Base-by-base conservation (phyloP, 1,284 basidiomycete species). In the Schizopora paradoxa region DNA sequence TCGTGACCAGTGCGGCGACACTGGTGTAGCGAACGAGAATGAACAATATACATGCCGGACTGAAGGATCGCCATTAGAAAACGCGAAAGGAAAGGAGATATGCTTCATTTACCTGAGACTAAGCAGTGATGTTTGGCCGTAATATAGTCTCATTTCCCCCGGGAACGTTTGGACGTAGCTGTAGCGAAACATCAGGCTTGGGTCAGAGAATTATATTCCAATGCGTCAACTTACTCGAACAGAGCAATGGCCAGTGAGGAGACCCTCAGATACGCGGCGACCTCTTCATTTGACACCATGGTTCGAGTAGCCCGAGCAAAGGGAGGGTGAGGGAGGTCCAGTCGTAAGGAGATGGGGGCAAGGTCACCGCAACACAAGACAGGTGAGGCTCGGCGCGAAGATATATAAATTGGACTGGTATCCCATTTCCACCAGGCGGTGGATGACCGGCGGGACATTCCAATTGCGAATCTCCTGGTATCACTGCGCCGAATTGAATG, bases 1-100 rank as follows among this genome's bases (percentile, higher is more conserved):
- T 51, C 34, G 57, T 19, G 22, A 52, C 43, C 26, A 55, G 43
- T 11, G 53, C 44, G 21, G 51, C 8, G 25, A 56, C 41, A 42
- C 58, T 59, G 11, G 26, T 40, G 23, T 40, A 40, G 19, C 37
- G 37, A 11, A 40, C 23, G n/a, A 40, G 37, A 11, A 40, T 21
- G 37, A 40, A 40, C 16, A 40, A 23, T 22, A 40, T 21, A 23
- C 37, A 40, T 18, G 21, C 37, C 23, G 18, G 18, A 14, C 37
- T 40, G 14, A 10, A 40, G 18, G 5, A 36, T 11, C 18, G 10
- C 8, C 8, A 8, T 18, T 8, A 36, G 5, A 21, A 6, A 39
- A 39, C 25, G 6, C 16, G 21, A 5, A 40, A 40, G 31, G n/a
- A 6, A 6, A n/a, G 31, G 6, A 35, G 11, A 35, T 10, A 5